A percentile compares a stretch with the other conserved stretches of the same genome.
Evolutionary conservation across 768 basidiomycete species (phyloP).

Genomic region (Gloeostereum incarnatum): DNA sequence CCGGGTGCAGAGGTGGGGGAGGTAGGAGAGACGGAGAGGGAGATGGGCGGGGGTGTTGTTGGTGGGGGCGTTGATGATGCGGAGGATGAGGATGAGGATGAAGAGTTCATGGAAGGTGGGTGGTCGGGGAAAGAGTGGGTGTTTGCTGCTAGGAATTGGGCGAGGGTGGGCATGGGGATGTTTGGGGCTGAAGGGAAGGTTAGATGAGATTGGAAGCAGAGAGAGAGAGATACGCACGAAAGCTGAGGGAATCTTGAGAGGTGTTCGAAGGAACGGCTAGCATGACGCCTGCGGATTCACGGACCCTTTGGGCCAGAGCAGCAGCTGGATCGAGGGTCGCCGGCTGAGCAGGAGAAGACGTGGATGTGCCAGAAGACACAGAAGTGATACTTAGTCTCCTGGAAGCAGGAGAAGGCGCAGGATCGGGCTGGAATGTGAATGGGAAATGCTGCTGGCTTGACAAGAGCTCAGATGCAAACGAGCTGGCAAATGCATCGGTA

Average conservation of each 20-base stretch:
- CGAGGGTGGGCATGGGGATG: conserved; percentile 2
- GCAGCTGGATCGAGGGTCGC: conserved; percentile 11
- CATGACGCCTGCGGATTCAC: conserved; percentile 49
- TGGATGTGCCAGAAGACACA: conserved; percentile 42
- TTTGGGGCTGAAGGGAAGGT: neutral
- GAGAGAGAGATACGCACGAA: neutral
- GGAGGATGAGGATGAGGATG: conserved; percentile 30
- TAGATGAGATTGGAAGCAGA: neutral
- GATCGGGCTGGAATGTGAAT: conserved; percentile 32
- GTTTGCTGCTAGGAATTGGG: conserved; percentile 8
- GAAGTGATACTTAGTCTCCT: conserved; percentile 47
- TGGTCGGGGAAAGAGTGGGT: conserved; percentile 23
- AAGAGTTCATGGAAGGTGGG: conserved; percentile 14
- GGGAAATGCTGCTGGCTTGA: conserved; percentile 18
- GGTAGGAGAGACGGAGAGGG: conserved; percentile 3
- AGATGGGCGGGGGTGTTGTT: conserved; percentile 19
- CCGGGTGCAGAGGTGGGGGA: conserved; percentile 26
- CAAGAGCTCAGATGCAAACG: conserved; percentile 11
- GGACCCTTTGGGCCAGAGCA: conserved; percentile 33
- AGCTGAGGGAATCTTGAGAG: neutral
- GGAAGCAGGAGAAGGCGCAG: conserved; percentile 17
- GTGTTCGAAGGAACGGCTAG: conserved; percentile 32
- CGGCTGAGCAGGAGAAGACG: conserved; percentile 39
- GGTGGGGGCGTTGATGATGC: conserved; percentile 21
- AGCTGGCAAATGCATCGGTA: too few relatives aligned